Base-by-base conservation (phyloP, 2,329 filamentous ascomycete species). In the Lasiodiplodia sp. region DNA sequence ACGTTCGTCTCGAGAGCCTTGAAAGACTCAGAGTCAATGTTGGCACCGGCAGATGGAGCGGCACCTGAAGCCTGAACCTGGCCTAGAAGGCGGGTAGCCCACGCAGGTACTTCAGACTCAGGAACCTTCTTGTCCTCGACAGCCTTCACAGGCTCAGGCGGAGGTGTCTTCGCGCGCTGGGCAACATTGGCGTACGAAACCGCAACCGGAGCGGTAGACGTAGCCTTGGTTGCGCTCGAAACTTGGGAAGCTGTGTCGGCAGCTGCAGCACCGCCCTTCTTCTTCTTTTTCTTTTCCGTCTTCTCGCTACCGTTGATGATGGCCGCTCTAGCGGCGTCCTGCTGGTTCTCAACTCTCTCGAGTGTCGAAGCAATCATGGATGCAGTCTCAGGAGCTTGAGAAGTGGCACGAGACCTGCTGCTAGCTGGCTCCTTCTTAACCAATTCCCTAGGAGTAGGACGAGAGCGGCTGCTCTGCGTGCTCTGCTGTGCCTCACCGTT, bases 231-330 rank as follows among this genome's bases (percentile, higher is more conserved):
- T 3, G 57, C 68, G 38, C 28, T 70, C 4, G 75, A 76, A 5
- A 71, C 80, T 70, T 89, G 88, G 2, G 81, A 81, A 40, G 80
- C 78, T 14, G 82, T 80, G 4, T 85, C 84, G 8, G 81, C 76
- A 0, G 80, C 78, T 8, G 81, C 77, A 2, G 80, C 77, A 0
- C 80, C 78, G 69, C 85, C 87, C 84, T 93, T 95, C 84, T 93
- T 87, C 76, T 87, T 92, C 82, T 90, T 92, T 74, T 93, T 91
- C 75, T 83, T 84, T 47, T 82, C 77, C 1, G 75, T 76, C 71
- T 79, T 81, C 70, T 78, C 78, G 63, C 76, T 76, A 63, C 76
- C 78, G 56, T 82, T 82, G 67, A 80, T 77, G 40, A 80, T 76
- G 18, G 78, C 79, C 70, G 78, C 77, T 37, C 78, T 78, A 70